Percentiles rank a stretch among this genome's conserved stretches.
Conservation (phyloP, 2,329 filamentous ascomycete species). For the Rhynchosporium graminicola region DNA sequence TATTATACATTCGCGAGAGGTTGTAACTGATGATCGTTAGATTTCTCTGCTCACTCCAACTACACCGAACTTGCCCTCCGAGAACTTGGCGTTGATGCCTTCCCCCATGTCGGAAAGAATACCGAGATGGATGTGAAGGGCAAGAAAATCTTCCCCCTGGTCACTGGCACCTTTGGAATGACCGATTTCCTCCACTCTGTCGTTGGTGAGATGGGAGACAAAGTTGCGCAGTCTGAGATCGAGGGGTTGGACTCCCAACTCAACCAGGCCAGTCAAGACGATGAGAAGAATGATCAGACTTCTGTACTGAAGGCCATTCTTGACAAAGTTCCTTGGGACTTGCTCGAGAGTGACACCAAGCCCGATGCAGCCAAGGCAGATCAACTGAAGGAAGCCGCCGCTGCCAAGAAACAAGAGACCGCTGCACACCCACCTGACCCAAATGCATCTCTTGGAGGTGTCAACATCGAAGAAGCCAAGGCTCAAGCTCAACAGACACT, state of each 20-base stretch:
- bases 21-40: constrained; percentile 40
- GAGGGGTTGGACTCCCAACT: constrained; percentile 21
- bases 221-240: constrained; percentile 64
- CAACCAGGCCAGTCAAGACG: constrained; percentile 14
- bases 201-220: constrained; percentile 76
- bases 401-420: constrained; percentile 17
- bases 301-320: constrained; percentile 17
- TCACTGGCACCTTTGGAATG: constrained; percentile 89
- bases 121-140: constrained; percentile 70
- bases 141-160: constrained; percentile 71
- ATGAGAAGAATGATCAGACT: constrained; percentile 19
- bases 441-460: constrained; percentile 62
- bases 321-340: constrained; percentile 22
- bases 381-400: constrained; percentile 16
- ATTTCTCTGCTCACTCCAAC: constrained; percentile 90
- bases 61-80: constrained; percentile 84
- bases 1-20: neutral
- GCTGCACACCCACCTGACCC: constrained; percentile 46
- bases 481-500: constrained; percentile 16
- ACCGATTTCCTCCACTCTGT: constrained; percentile 90
- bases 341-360: constrained; percentile 20
- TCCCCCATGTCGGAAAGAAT: constrained; percentile 78
- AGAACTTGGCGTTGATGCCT: constrained; percentile 79
- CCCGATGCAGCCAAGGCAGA: constrained; percentile 19
- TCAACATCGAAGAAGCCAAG: constrained; percentile 21